Evolutionary conservation across 257 asterid species (phyloP), one percentile per base, ranked within the genome.

Genomic region (Capsicum chinense): DNA sequence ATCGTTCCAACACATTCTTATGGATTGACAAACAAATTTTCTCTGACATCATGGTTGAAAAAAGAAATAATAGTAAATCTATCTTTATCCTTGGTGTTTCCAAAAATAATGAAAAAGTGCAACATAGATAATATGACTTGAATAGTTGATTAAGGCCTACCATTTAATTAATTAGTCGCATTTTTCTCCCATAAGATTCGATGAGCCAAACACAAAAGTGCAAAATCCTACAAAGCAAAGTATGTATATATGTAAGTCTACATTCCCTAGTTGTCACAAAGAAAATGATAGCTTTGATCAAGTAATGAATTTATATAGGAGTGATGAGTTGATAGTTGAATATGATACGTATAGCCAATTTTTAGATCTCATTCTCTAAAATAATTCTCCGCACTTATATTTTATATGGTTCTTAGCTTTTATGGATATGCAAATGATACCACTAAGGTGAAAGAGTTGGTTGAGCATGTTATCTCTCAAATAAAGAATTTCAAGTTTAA

Each of bases 91-190:
- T 52, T 13, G 50, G 5, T 5, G 6, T 13, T 4, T 52, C 21
- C 19, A 52, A 52, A 19, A 76, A 21, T 12, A 76, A 21, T 52
- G 47, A 21, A 50, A 76, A 21, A 50, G 62, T 21, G 62, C 26
- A 52, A 50, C 19, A 73, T 69, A 52, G 7, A 50, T 7, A 52
- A 21, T 52, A 14, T 13, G 12, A 37, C 2, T 12, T 50, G 62
- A 74, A 19, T 50, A 74, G 47, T 21, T 74, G 39, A 12, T 74
- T 74, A 6, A 21, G 62, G 47, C 81, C 62, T 74, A 74, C 81
- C 47, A 21, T 50, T 48, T 48, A 69, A 39, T 39, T 39, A 37
- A 26, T 69, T 70, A 19, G 59, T 48, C 60, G 21, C 19, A 6
- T 7, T 52, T 76, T 76, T 50, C 47, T 50, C 47, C 80, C 62